Conservation (phyloP, 345 rosid species). For the Psidium guajava region DNA sequence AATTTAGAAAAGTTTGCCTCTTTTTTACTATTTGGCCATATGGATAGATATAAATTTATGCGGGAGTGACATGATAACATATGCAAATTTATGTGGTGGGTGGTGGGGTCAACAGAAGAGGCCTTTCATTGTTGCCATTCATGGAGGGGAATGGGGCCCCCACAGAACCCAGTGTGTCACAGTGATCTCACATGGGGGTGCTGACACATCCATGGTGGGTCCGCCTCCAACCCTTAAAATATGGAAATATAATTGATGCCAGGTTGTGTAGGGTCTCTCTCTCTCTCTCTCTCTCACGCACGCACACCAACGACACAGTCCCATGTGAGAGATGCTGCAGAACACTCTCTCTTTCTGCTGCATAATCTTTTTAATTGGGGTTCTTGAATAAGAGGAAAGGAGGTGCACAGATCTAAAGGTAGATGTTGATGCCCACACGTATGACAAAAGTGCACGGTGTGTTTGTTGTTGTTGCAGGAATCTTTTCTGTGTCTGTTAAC, state of each 20-base stretch:
- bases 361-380: background rate
- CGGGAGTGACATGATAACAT: background rate
- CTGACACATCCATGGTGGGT: constrained; percentile 12
- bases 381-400: constrained; percentile 4
- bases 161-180: background rate
- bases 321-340: constrained; percentile 20
- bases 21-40: background rate
- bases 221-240: background rate
- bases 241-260: constrained; percentile 3
- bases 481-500: constrained; percentile 12
- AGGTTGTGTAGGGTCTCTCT: constrained; percentile 23
- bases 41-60: background rate
- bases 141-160: background rate
- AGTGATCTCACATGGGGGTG: constrained; percentile 21
- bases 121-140: background rate
- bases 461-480: constrained; percentile 1
- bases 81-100: background rate
- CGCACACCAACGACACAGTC: background rate
- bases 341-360: background rate
- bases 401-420: constrained; percentile 3
- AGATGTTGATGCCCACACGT: constrained; percentile 9
- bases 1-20: constrained; percentile 1
- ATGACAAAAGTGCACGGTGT: constrained; percentile 9
- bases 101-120: background rate
- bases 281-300: too few species aligned